These are phyloP conservation scores for Filosporella fistucella DNA, from an alignment of 495 filamentous ascomycete genomes.

Conservation along the genomic window DNA sequence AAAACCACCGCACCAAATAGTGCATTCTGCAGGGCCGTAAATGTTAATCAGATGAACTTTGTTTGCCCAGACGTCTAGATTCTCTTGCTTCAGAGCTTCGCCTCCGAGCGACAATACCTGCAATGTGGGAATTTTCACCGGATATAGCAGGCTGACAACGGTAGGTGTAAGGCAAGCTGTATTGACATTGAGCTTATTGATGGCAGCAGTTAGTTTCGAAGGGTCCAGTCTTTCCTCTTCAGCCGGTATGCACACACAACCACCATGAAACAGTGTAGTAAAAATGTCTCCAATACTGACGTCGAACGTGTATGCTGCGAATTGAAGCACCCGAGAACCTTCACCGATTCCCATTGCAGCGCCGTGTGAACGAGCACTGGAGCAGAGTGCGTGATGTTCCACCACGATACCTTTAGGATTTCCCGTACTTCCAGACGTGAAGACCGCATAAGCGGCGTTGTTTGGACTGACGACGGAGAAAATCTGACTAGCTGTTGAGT, in stretches of 20 bases:
- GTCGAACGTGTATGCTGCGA: conserved; percentile 53
- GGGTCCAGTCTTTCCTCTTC: conserved; percentile 31
- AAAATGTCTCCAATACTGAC: conserved; percentile 83
- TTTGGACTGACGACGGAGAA: no score
- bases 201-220: conserved; percentile 33
- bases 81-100: conserved; percentile 28
- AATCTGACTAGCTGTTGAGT: no score
- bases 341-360: neutral
- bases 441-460: neutral
- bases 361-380: conserved; percentile 1
- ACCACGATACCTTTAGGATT: neutral
- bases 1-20: no score
- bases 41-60: neutral
- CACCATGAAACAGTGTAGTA: conserved; percentile 65
- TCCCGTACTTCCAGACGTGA: neutral
- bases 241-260: conserved; percentile 44
- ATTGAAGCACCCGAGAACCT: conserved; percentile 7
- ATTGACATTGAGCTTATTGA: conserved; percentile 32
- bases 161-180: conserved; percentile 37
- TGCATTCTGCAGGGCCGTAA: conserved; percentile 6
- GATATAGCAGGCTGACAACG: conserved; percentile 33
- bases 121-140: conserved; percentile 38
- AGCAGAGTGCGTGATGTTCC: conserved; percentile 1
- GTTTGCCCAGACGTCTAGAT: neutral
- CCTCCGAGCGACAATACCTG: conserved; percentile 43